Conservation (phyloP, 768 basidiomycete species). For the Suillus luteus region DNA sequence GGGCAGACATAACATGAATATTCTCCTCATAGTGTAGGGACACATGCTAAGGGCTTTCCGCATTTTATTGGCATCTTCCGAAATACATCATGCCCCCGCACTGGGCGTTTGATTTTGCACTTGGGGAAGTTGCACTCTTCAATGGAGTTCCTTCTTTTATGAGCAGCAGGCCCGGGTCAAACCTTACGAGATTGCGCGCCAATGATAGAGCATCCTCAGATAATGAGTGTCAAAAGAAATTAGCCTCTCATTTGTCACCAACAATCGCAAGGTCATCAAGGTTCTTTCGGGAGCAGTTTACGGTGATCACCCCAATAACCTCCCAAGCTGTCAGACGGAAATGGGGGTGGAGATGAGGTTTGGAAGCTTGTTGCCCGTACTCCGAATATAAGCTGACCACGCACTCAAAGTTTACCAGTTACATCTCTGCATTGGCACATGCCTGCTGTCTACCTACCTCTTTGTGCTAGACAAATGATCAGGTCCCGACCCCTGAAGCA, state of each 20-base stretch:
- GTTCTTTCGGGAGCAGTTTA: conserved; percentile 65
- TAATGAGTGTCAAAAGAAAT: conserved; percentile 8
- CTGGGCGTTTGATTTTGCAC: conserved; percentile 79
- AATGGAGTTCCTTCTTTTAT: conserved; percentile 95
- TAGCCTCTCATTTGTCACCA: conserved; percentile 57
- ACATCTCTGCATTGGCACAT: neutral
- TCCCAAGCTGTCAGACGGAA: conserved; percentile 51
- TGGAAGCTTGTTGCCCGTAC: conserved; percentile 82
- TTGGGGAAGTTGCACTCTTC: conserved; percentile 85
- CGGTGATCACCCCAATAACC: conserved; percentile 79
- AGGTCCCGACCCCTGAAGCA: conserved; percentile 62
- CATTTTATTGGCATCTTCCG: conserved; percentile 82
- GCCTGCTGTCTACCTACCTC: conserved; percentile 46
- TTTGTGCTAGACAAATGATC: conserved; percentile 74
- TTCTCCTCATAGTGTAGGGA: conserved; percentile 46
- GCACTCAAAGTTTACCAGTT: conserved; percentile 58
- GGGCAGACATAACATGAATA: conserved; percentile 77
- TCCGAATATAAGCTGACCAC: conserved; percentile 71
- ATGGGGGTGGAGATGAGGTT: conserved; percentile 46
- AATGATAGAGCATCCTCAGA: conserved; percentile 40
- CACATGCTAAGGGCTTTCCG: conserved; percentile 81
- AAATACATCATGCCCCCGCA: conserved; percentile 80
- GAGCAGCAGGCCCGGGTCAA: conserved; percentile 62
- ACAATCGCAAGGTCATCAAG: conserved; percentile 83
- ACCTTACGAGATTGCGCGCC: conserved; percentile 58